Percentiles rank a stretch among this genome's conserved stretches.
Conservation (phyloP, 1,284 basidiomycete genomes). For the Melanopsichium pennsylvanicum region DNA sequence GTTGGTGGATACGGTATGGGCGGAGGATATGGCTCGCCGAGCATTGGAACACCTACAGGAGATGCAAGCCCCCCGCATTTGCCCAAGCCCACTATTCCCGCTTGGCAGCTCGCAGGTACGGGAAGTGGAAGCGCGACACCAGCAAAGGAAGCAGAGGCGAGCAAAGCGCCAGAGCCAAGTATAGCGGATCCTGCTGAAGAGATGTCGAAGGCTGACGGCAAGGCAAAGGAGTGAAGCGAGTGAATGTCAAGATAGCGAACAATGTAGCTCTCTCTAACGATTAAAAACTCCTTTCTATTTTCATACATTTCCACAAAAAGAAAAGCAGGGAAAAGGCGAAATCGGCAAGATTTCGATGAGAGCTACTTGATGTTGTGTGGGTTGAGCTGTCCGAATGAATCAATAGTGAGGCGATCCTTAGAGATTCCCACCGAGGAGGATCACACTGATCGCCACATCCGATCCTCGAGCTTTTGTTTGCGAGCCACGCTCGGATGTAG, state of each 20-base stretch:
- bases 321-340: no score
- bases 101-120: slow-evolving; percentile 61
- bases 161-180: slow-evolving; percentile 14
- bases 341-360: no score
- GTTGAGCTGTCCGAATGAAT: no score
- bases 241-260: background rate
- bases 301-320: no score
- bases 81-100: slow-evolving; percentile 58
- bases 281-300: no score
- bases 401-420: no score
- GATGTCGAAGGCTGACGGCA: slow-evolving; percentile 39
- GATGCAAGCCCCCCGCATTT: slow-evolving; percentile 47
- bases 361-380: no score
- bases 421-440: no score
- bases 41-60: slow-evolving; percentile 36
- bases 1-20: slow-evolving; percentile 24
- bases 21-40: slow-evolving; percentile 40
- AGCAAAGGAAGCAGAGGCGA: slow-evolving; percentile 15
- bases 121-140: slow-evolving; percentile 12
- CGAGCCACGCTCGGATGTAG: no score
- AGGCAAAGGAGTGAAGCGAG: slow-evolving; percentile 25
- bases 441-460: no score
- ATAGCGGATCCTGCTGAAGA: slow-evolving; percentile 39
- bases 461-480: no score
- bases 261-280: background rate